These are phyloP conservation scores for Crucibulum laeve DNA, from an alignment of 768 basidiomycete species.

Conservation along the genomic window DNA sequence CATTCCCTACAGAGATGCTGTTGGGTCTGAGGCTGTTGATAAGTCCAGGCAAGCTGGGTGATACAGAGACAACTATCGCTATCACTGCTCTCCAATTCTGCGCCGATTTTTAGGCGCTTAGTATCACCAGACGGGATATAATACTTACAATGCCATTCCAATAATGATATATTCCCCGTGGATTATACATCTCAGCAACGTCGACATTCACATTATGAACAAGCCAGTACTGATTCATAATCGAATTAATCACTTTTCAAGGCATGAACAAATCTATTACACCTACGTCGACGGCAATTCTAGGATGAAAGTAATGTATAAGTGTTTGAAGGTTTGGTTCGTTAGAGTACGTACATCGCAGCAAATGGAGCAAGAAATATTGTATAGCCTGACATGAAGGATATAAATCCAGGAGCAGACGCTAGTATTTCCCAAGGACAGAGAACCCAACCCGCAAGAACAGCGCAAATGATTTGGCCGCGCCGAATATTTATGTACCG, in stretches of 20 bases:
- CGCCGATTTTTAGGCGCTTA: background rate
- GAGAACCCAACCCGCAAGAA: slow-evolving; percentile 83
- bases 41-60: slow-evolving; percentile 74
- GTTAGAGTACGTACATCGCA: slow-evolving; percentile 53
- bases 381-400: slow-evolving; percentile 81
- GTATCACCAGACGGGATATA: slow-evolving; percentile 3
- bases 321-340: background rate
- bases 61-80: slow-evolving; percentile 63
- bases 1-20: slow-evolving; percentile 59
- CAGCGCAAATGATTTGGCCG: slow-evolving; percentile 73
- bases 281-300: slow-evolving; percentile 44
- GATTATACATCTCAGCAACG: slow-evolving; percentile 81
- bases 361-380: slow-evolving; percentile 86
- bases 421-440: slow-evolving; percentile 84
- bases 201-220: slow-evolving; percentile 69
- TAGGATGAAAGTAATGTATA: slow-evolving; percentile 9
- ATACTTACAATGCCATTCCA: slow-evolving; percentile 61
- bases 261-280: background rate
- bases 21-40: slow-evolving; percentile 66
- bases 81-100: slow-evolving; percentile 82
- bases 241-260: background rate
- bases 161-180: slow-evolving; percentile 77
- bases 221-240: slow-evolving; percentile 65
- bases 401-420: slow-evolving; percentile 62
- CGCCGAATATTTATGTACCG: slow-evolving; percentile 77